A percentile compares a stretch with the other conserved stretches of the same genome.
phyloP scores from a whole-genome alignment of 108 stramenopile species.

The Skeletonema menzelii region DNA sequence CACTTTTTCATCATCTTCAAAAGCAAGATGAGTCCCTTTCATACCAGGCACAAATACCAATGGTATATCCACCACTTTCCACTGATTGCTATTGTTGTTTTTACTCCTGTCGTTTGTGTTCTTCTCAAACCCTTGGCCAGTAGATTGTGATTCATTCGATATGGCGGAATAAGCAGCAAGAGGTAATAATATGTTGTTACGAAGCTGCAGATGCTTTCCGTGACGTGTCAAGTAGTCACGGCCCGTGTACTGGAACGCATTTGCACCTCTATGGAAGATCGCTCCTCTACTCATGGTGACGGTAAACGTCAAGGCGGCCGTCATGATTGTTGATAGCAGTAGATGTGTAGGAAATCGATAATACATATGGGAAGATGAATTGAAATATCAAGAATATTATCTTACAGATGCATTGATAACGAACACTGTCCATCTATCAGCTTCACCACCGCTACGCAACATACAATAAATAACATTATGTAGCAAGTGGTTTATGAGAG shows the following conservation, averaged over 20 bases:
- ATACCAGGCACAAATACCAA: conserved; percentile 58
- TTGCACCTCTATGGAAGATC: background rate
- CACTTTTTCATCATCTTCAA: conserved; percentile 15
- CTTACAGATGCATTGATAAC: too few relatives aligned
- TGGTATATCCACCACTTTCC: conserved; percentile 38
- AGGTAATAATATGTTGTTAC: background rate
- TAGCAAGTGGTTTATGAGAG: too few relatives aligned
- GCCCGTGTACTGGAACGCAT: background rate
- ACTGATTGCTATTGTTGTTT: conserved; percentile 2
- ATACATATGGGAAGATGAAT: too few relatives aligned
- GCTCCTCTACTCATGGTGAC: background rate
- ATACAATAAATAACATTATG: too few relatives aligned
- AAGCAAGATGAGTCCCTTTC: conserved; percentile 58
- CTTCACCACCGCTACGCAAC: too few relatives aligned
- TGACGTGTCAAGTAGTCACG: background rate
- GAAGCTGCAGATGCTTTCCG: background rate
- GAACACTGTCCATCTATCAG: too few relatives aligned
- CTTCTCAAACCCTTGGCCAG: background rate
- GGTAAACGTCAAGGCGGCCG: background rate
- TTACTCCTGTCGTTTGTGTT: background rate
- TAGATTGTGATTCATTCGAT: background rate
- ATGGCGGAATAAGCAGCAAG: background rate
- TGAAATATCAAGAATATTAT: too few relatives aligned
- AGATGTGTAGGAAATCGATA: too few relatives aligned
- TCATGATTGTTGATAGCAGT: background rate